These are phyloP conservation scores for Monosporascus cannonballus DNA, from an alignment of 2,329 filamentous ascomycete species.

Conservation along the genomic window DNA sequence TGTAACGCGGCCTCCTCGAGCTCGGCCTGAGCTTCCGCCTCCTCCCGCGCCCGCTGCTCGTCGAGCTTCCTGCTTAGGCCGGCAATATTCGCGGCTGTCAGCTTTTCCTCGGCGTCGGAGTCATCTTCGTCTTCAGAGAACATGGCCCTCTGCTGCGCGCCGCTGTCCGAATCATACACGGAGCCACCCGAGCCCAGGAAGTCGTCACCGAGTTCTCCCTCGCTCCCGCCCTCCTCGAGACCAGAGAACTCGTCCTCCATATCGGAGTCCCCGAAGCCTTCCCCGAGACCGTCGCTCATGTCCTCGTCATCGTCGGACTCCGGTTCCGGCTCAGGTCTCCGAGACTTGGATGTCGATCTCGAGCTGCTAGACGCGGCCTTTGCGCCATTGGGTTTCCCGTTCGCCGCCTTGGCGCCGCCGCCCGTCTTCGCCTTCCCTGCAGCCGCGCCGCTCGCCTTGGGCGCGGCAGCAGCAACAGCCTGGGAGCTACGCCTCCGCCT, in stretches of 20 bases:
- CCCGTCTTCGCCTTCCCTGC: constrained; percentile 19
- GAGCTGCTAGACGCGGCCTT: constrained; percentile 23
- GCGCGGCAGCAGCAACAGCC: constrained; percentile 24
- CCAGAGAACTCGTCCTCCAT: constrained; percentile 35
- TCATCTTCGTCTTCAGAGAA: constrained; percentile 95
- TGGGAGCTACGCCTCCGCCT: constrained; percentile 38
- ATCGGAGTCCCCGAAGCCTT: constrained; percentile 33
- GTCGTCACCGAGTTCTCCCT: constrained; percentile 44
- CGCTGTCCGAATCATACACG: constrained; percentile 67
- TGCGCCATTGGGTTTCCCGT: constrained; percentile 24
- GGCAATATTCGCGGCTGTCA: constrained; percentile 94
- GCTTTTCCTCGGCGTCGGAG: constrained; percentile 79
- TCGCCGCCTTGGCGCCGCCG: constrained; percentile 22
- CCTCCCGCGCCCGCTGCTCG: constrained; percentile 67
- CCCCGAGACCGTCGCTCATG: constrained; percentile 39
- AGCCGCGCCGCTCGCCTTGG: constrained; percentile 26
- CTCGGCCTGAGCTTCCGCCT: constrained; percentile 77
- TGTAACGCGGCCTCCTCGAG: constrained; percentile 79
- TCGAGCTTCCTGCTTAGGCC: constrained; percentile 85
- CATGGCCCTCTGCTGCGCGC: constrained; percentile 57
- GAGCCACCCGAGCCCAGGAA: constrained; percentile 57
- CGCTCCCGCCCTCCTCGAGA: constrained; percentile 25
- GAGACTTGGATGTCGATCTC: constrained; percentile 28
- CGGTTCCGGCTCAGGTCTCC: constrained; percentile 31
- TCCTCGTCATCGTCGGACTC: constrained; percentile 37